These are phyloP conservation scores for Aspergillus sp. DNA, from an alignment of 2,329 filamentous ascomycete genomes.

Conservation along the genomic window DNA sequence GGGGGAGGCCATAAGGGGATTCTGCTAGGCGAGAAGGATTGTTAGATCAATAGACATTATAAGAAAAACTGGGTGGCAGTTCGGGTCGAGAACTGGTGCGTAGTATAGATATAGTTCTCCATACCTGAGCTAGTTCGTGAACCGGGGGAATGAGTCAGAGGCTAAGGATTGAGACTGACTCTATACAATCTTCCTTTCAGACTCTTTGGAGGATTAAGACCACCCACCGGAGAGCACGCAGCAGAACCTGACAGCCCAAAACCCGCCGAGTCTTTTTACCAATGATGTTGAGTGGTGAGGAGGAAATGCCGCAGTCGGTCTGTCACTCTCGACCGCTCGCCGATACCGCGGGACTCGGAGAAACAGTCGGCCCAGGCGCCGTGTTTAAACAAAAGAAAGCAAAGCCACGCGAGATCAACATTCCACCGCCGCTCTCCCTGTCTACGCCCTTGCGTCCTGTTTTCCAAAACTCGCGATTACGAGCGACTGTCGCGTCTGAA, in stretches of 20 bases:
- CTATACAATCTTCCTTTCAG: background rate
- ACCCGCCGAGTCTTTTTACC: background rate
- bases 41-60: background rate
- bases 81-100: background rate
- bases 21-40: background rate
- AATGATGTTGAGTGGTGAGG: background rate
- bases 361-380: constrained; percentile 26
- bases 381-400: constrained; percentile 16
- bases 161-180: background rate
- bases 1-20: constrained; percentile 23
- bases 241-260: background rate
- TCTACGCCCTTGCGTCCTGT: constrained; percentile 25
- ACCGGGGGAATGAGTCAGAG: constrained; percentile 8
- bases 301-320: constrained; percentile 7
- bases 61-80: background rate
- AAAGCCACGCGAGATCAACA: constrained; percentile 14
- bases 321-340: constrained; percentile 15
- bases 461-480: background rate
- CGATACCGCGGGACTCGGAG: constrained; percentile 33
- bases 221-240: constrained; percentile 1
- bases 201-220: background rate
- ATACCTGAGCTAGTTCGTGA: background rate
- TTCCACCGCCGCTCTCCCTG: constrained; percentile 7
- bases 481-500: constrained; percentile 15
- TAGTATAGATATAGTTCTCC: constrained; percentile 1